phyloP scores from a whole-genome alignment of 2,329 filamentous ascomycete species.

The Chaetomium olivaceum region DNA sequence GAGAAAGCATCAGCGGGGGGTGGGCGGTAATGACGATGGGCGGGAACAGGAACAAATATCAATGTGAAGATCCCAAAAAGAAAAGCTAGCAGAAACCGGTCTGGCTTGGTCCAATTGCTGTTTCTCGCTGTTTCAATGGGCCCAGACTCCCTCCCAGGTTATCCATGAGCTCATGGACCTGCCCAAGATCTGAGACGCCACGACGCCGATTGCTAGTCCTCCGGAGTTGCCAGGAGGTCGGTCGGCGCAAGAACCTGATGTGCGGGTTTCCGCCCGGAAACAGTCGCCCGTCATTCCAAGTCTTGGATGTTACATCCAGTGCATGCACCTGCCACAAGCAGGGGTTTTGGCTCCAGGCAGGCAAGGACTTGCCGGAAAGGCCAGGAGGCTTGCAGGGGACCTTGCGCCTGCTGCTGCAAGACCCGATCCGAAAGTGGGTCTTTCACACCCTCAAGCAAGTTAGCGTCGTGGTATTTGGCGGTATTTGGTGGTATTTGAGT shows the following conservation, averaged over 20 bases:
- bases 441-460: not conserved
- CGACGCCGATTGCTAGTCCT: constrained; percentile 22
- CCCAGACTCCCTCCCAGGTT: constrained; percentile 1
- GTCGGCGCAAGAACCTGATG: constrained; percentile 9
- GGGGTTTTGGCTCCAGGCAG: constrained; percentile 8
- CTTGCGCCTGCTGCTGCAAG: not conserved
- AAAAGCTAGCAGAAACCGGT: constrained; percentile 22
- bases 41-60: not conserved
- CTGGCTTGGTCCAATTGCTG: constrained; percentile 22
- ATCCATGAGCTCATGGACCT: constrained; percentile 8
- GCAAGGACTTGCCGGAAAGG: constrained; percentile 17
- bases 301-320: constrained; percentile 20
- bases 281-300: constrained; percentile 15
- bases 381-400: constrained; percentile 4
- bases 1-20: not conserved
- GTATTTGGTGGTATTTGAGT: not conserved
- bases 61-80: constrained; percentile 5
- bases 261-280: constrained; percentile 17
- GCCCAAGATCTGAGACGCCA: constrained; percentile 27
- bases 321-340: constrained; percentile 14
- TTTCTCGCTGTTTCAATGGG: constrained; percentile 24
- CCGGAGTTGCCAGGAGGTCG: constrained; percentile 5
- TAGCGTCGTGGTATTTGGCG: not conserved
- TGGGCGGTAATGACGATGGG: constrained; percentile 16
- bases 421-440: constrained; percentile 12